A percentile compares a stretch with the other conserved stretches of the same genome.
These are phyloP conservation scores for Exophiala mesophila DNA, from an alignment of 2,329 filamentous ascomycete genomes.

Conservation along the genomic window DNA sequence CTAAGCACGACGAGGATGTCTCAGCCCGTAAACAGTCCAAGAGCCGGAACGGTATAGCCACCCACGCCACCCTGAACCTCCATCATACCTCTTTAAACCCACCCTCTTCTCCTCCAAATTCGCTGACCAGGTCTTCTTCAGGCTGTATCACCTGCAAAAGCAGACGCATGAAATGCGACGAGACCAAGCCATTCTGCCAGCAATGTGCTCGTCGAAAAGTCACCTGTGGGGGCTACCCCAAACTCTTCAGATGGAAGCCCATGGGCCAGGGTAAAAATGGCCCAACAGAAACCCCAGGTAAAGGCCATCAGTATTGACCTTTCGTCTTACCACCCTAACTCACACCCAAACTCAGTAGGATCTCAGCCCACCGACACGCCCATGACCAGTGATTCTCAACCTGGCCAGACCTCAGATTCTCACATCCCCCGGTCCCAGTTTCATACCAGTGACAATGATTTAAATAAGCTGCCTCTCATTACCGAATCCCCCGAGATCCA, in stretches of 20 bases:
- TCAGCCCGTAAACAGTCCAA: neutral
- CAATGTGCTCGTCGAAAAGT: neutral
- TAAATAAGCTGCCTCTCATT: no score
- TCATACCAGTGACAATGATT: no score
- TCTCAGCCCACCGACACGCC: no score
- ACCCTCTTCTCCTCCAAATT: neutral
- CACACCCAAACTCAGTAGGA: no score
- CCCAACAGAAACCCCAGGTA: no score
- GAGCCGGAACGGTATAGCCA: neutral
- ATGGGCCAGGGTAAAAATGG: neutral
- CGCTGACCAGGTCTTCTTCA: neutral
- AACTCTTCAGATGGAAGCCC: neutral
- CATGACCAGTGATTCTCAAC: no score
- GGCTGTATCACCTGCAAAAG: neutral
- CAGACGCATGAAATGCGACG: neutral
- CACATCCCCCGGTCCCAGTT: no score
- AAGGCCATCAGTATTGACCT: no score
- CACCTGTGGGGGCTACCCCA: neutral
- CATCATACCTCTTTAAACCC: neutral
- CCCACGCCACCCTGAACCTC: no score
- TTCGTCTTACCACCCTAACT: no score
- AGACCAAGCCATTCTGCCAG: neutral
- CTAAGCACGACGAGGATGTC: neutral
- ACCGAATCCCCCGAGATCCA: no score
- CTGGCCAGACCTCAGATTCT: no score